Base-by-base conservation (phyloP, 495 filamentous ascomycete species). In the Aspergillus cavernicola region DNA sequence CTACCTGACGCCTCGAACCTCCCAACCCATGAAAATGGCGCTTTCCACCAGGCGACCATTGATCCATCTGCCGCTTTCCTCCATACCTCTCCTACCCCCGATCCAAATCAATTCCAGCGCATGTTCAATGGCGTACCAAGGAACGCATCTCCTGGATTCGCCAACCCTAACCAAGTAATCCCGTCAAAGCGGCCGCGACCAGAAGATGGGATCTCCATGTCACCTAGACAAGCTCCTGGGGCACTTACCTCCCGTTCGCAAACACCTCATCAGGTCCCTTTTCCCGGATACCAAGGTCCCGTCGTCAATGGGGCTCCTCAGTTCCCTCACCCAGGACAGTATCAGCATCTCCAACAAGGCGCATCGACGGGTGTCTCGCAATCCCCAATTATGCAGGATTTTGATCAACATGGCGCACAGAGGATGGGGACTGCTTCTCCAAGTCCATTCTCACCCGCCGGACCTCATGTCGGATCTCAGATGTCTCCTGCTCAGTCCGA, bases 351-450 rank as follows among this genome's bases (percentile, higher is more conserved):
- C 19, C 88, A 91, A 66, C 86, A 89, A 66, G 85, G 86, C 63
- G 84, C 85, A 26, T 87, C 91, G 10, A 77, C 84, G 36, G 92
- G 86, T 65, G 85, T 90, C 46, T 92, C 88, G 16, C 92, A 90
- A 36, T 97, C 92, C 2, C 92, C 92, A 79, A 89, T 61, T 80
- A 90, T 92, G 68, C 90, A 93, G 68, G 71, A 81, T 4, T 88
- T 84, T 57, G 79, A 83, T 31, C 77, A 76, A 37, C 77, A 77
- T 60, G 80, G 84, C 31, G 87, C 86, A 12, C 89, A 92, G 69
- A 75, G 90, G 50, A 86, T 96, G 67, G 85, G 89, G 53, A 96
- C 93, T 22, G 84, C 89, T 28, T 97, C 92, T 13, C 92, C 92
- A 3, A 90, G 89, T 65, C 91, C 90, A 0, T 96, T 95, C 69